Conservation (phyloP, 2,329 filamentous ascomycete species). For the Neonectria coccinea region DNA sequence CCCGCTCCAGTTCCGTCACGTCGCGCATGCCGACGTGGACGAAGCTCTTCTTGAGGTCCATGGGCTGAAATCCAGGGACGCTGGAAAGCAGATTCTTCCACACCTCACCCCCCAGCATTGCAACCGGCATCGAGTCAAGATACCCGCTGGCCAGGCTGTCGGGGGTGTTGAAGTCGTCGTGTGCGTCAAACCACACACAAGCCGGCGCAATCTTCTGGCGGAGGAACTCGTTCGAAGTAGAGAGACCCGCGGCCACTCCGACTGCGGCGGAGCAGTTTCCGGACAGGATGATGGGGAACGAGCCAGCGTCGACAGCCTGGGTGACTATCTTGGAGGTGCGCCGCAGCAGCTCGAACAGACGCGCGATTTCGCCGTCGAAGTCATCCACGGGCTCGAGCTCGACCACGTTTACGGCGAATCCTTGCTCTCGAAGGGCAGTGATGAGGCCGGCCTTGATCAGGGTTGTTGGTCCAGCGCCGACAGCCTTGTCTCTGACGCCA, state of each 20-base stretch:
- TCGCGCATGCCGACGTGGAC: slow-evolving; percentile 47
- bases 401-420: slow-evolving; percentile 40
- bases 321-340: slow-evolving; percentile 50
- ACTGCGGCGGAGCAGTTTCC: slow-evolving; percentile 54
- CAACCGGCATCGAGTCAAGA: slow-evolving; percentile 46
- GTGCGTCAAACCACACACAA: slow-evolving; percentile 58
- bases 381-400: slow-evolving; percentile 47
- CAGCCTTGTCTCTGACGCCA: slow-evolving; percentile 50
- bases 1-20: slow-evolving; percentile 46
- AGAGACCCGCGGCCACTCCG: slow-evolving; percentile 52
- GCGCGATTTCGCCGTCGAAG: slow-evolving; percentile 55
- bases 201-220: slow-evolving; percentile 34
- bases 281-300: slow-evolving; percentile 54
- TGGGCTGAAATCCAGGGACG: slow-evolving; percentile 40
- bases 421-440: slow-evolving; percentile 41
- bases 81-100: slow-evolving; percentile 39
- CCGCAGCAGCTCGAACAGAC: slow-evolving; percentile 54
- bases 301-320: slow-evolving; percentile 38
- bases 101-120: slow-evolving; percentile 42
- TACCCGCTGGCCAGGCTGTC: slow-evolving; percentile 42
- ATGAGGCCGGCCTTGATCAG: slow-evolving; percentile 48
- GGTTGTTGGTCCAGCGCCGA: slow-evolving; percentile 52
- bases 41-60: slow-evolving; percentile 29
- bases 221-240: slow-evolving; percentile 13
- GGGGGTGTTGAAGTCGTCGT: slow-evolving; percentile 54